Conservation (phyloP, 1,284 basidiomycete genomes). For the Sporisorium exsertum region DNA sequence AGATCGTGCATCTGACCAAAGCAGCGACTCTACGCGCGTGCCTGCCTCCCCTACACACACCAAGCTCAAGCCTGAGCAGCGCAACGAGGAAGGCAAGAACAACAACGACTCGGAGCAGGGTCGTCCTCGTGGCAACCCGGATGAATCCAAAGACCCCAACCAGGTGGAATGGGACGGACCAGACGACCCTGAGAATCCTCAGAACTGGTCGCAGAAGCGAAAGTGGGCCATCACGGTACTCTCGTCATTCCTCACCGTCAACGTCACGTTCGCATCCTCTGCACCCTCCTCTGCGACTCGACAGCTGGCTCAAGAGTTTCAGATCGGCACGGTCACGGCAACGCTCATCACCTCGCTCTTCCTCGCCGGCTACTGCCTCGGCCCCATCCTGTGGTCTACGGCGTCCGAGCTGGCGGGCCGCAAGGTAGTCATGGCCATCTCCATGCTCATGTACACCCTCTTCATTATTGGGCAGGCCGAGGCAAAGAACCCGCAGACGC, state of each 20-base stretch:
- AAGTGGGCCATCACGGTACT: slow-evolving; percentile 54
- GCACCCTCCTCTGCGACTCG: slow-evolving; percentile 56
- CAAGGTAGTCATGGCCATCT: slow-evolving; percentile 60
- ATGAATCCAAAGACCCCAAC: slow-evolving; percentile 33
- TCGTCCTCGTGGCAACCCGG: slow-evolving; percentile 32
- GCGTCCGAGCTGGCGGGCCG: slow-evolving; percentile 65
- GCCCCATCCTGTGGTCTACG: slow-evolving; percentile 42
- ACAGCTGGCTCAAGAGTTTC: slow-evolving; percentile 29
- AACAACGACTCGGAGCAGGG: slow-evolving; percentile 26
- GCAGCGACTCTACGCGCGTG: slow-evolving; percentile 26
- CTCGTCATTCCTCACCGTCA: slow-evolving; percentile 56
- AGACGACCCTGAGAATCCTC: slow-evolving; percentile 55
- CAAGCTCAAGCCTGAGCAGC: slow-evolving; percentile 16
- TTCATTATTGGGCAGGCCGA: slow-evolving; percentile 65
- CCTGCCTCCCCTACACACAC: slow-evolving; percentile 24
- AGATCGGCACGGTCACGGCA: slow-evolving; percentile 51
- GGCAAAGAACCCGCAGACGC: slow-evolving; percentile 45
- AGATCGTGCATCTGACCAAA: slow-evolving; percentile 1
- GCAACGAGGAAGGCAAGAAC: neutral
- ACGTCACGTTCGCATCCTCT: slow-evolving; percentile 65
- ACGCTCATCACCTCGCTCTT: slow-evolving; percentile 63
- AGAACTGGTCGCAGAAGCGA: slow-evolving; percentile 49
- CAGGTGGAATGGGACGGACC: slow-evolving; percentile 44
- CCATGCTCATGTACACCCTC: slow-evolving; percentile 61
- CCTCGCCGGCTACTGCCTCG: slow-evolving; percentile 63